Conservation (phyloP, 305 asterid species). For the Nicotiana rustica region DNA sequence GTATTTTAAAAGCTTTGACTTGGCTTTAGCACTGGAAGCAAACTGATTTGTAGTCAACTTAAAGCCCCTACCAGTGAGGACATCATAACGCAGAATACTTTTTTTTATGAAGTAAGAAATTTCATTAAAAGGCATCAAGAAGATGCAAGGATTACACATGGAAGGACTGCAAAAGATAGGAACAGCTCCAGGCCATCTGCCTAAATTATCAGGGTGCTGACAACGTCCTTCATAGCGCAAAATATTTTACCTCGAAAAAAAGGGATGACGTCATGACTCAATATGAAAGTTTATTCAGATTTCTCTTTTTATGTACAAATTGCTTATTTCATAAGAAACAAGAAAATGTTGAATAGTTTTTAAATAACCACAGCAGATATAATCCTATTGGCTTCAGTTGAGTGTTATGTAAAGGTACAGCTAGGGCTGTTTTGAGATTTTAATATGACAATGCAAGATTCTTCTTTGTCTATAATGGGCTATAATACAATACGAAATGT, state of each 20-base stretch:
- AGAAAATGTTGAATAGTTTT: not conserved
- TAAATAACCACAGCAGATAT: not conserved
- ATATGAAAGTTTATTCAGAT: not conserved
- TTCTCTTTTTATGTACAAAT: not conserved
- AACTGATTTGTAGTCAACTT: not conserved
- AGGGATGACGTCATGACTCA: not conserved
- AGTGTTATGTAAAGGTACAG: not conserved
- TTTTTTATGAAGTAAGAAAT: too few species aligned
- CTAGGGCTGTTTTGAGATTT: not conserved
- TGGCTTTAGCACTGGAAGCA: conserved; percentile 28
- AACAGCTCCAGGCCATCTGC: too few species aligned
- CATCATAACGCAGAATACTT: not conserved
- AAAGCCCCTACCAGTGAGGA: not conserved
- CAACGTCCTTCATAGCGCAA: not conserved
- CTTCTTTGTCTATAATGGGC: not conserved
- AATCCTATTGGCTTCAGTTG: conserved; percentile 6
- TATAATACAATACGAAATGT: not conserved
- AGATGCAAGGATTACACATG: too few species aligned
- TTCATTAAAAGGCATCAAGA: too few species aligned
- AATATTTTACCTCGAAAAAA: not conserved
- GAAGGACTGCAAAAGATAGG: too few species aligned
- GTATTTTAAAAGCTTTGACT: conserved; percentile 2
- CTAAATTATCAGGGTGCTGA: too few species aligned
- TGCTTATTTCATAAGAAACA: not conserved
- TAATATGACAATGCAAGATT: not conserved